Conservation (phyloP, 2,329 filamentous ascomycete species). For the Aspergillus ustus region DNA sequence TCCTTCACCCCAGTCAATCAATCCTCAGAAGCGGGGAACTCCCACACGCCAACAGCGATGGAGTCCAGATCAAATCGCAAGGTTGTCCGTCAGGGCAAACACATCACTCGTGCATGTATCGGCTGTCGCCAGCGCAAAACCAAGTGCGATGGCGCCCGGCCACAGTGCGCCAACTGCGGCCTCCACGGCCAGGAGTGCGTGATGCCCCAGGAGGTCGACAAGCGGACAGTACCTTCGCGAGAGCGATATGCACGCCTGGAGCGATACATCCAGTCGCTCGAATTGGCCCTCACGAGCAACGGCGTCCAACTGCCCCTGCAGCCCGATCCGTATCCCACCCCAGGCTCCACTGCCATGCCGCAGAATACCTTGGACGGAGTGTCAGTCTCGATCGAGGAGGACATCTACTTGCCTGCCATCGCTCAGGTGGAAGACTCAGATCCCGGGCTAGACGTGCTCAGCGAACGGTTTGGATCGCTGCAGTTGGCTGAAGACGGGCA, state of each 20-base stretch:
- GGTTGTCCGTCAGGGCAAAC: background rate
- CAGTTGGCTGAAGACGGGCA: slow-evolving; percentile 27
- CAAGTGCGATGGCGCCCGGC: slow-evolving; percentile 36
- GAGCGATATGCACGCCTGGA: slow-evolving; percentile 45
- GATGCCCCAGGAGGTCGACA: background rate
- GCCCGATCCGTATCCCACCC: background rate
- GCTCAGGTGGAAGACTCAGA: slow-evolving; percentile 26
- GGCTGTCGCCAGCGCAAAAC: slow-evolving; percentile 41
- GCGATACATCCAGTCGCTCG: slow-evolving; percentile 58
- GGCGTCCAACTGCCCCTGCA: background rate
- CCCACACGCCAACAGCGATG: slow-evolving; percentile 47
- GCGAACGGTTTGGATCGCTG: slow-evolving; percentile 23
- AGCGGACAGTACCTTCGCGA: background rate
- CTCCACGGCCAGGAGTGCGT: slow-evolving; percentile 4
- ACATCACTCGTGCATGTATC: slow-evolving; percentile 31
- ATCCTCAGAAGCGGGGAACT: background rate
- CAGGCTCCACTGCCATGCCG: background rate
- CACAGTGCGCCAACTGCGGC: slow-evolving; percentile 7
- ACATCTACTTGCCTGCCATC: background rate
- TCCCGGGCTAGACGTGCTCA: slow-evolving; percentile 51
- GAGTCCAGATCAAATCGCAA: slow-evolving; percentile 32
- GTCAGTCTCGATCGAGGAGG: background rate
- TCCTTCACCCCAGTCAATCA: background rate
- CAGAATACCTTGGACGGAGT: background rate
- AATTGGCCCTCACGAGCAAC: background rate